A percentile compares a stretch with the other conserved stretches of the same genome.
Evolutionary conservation across 106 monocot species (phyloP).

Genomic region (Chionographis japonica): DNA sequence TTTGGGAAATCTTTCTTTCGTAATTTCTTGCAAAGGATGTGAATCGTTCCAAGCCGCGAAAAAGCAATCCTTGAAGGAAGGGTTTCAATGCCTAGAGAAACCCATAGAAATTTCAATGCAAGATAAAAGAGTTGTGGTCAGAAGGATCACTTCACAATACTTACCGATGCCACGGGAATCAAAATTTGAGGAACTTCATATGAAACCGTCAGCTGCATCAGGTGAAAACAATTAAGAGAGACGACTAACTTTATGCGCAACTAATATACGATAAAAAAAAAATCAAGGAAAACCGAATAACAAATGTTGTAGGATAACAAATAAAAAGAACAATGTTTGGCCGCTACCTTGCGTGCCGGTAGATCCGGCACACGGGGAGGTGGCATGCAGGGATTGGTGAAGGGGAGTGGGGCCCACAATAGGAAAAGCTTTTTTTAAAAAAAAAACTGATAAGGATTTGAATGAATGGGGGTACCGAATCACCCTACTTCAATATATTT

Average conservation of each 20-base stretch:
- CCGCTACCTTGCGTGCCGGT: too few relatives aligned
- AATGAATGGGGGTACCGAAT: too few relatives aligned
- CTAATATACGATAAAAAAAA: not conserved
- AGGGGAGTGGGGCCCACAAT: too few relatives aligned
- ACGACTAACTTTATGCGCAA: not conserved
- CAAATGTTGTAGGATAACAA: not conserved
- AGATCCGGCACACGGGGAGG: too few relatives aligned
- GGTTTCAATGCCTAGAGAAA: slow-evolving; percentile 78
- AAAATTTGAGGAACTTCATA: slow-evolving; percentile 70
- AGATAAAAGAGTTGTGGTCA: not conserved
- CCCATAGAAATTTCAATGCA: not conserved
- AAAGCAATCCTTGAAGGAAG: slow-evolving; percentile 61
- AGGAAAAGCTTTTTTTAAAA: too few relatives aligned
- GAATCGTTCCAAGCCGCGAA: slow-evolving; percentile 59
- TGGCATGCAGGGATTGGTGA: too few relatives aligned
- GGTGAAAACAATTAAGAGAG: not conserved
- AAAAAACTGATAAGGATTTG: too few relatives aligned
- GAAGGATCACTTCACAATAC: not conserved
- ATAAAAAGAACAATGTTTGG: too few relatives aligned
- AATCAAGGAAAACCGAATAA: not conserved
- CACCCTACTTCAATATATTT: too few relatives aligned
- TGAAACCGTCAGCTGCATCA: slow-evolving; percentile 58
- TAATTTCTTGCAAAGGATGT: slow-evolving; percentile 36
- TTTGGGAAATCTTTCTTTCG: slow-evolving; percentile 24
- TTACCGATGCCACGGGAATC: slow-evolving; percentile 59